Conservation (phyloP, 2,329 filamentous ascomycete species). For the Diplodia sapinea region DNA sequence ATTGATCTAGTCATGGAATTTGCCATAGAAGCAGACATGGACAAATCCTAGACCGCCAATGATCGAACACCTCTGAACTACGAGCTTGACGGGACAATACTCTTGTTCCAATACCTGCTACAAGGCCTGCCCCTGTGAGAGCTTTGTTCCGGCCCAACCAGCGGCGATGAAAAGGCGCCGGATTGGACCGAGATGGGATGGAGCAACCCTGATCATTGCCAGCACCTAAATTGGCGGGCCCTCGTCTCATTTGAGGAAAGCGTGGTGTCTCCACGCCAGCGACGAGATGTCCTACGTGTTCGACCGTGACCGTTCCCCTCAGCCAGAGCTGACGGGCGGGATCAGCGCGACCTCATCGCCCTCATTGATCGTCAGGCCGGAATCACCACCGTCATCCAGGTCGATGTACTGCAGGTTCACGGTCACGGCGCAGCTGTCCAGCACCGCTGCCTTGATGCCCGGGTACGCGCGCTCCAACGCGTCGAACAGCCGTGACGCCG, state of each 20-base stretch:
- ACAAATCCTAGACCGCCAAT: neutral
- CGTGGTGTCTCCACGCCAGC: neutral
- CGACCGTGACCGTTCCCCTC: slow-evolving; percentile 37
- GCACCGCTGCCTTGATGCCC: slow-evolving; percentile 71
- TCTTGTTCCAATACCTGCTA: slow-evolving; percentile 2
- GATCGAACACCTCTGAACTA: neutral
- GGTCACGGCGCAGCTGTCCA: slow-evolving; percentile 76
- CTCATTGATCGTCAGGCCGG: slow-evolving; percentile 63
- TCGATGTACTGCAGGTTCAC: slow-evolving; percentile 84
- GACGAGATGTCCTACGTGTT: neutral
- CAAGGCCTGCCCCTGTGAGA: neutral
- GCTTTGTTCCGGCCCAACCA: neutral
- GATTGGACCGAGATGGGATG: neutral
- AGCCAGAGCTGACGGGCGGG: slow-evolving; percentile 86
- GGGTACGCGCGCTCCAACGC: slow-evolving; percentile 71
- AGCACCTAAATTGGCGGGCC: neutral
- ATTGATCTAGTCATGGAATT: neutral
- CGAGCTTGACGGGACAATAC: neutral
- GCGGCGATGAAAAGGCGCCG: neutral
- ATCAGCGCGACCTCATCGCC: slow-evolving; percentile 88
- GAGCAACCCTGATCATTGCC: neutral
- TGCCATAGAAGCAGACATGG: neutral
- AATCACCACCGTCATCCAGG: slow-evolving; percentile 58
- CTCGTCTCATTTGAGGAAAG: neutral
- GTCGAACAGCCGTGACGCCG: slow-evolving; percentile 67